Evolutionary conservation across 208 protist genomes (phyloP).

Genomic region (Leishmania mexicana): DNA sequence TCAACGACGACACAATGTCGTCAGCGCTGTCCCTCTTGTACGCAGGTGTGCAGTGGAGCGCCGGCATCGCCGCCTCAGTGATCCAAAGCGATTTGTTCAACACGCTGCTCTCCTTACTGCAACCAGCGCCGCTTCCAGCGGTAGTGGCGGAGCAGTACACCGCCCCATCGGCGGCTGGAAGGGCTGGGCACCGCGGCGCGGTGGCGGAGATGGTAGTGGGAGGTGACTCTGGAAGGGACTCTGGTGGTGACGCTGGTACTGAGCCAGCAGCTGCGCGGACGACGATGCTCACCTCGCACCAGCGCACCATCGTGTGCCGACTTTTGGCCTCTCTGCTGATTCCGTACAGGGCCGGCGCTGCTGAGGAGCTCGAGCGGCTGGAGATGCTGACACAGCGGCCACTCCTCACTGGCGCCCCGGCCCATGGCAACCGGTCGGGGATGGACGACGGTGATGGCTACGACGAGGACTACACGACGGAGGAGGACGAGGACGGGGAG

Average conservation of each 20-base stretch:
- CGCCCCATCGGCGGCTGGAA: neutral
- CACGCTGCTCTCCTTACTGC: conserved; percentile 33
- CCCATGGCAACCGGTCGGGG: conserved; percentile 12
- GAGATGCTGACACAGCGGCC: conserved; percentile 21
- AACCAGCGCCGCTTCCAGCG: neutral
- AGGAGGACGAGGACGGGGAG: conserved; percentile 39
- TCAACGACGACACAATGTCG: conserved; percentile 57
- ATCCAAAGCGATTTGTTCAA: conserved; percentile 51
- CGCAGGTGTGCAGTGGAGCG: conserved; percentile 47
- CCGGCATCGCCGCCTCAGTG: conserved; percentile 35
- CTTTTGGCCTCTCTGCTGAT: conserved; percentile 51
- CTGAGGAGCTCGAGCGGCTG: conserved; percentile 39
- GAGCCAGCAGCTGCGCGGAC: conserved; percentile 5
- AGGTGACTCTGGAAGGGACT: neutral
- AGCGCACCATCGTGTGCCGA: conserved; percentile 46
- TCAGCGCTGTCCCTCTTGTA: conserved; percentile 47
- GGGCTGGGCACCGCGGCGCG: neutral
- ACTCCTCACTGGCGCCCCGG: conserved; percentile 3
- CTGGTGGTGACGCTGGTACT: neutral
- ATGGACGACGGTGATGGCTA: conserved; percentile 28
- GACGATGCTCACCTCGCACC: conserved; percentile 44
- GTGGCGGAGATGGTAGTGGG: neutral
- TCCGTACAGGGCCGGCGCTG: conserved; percentile 35
- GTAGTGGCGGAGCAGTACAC: neutral
- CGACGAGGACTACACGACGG: conserved; percentile 35